These are phyloP conservation scores for Skeletonema marinoi DNA, from an alignment of 108 stramenopile species.

Conservation along the genomic window DNA sequence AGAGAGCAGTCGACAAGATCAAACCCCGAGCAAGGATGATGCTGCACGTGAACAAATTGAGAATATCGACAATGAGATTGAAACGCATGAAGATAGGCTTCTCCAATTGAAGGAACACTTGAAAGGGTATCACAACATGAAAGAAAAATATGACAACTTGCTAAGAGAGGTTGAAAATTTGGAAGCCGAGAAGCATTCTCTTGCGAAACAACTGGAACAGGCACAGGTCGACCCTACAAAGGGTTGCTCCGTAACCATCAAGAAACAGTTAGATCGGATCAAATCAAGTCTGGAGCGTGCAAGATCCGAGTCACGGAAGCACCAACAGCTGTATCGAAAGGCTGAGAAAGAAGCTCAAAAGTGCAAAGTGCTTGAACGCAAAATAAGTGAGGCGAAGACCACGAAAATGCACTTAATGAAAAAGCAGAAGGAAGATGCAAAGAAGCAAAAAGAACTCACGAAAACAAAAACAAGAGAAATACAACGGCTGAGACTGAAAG, in stretches of 20 bases:
- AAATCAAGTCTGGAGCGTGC: constrained; percentile 70
- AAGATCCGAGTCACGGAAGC: constrained; percentile 66
- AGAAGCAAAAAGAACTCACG: constrained; percentile 63
- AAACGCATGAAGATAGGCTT: constrained; percentile 69
- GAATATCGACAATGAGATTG: constrained; percentile 73
- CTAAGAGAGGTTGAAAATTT: constrained; percentile 77
- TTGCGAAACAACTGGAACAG: constrained; percentile 71
- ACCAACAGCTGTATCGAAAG: constrained; percentile 73
- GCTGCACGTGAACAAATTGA: constrained; percentile 68
- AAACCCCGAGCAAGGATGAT: constrained; percentile 65
- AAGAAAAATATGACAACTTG: constrained; percentile 75
- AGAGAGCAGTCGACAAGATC: constrained; percentile 77
- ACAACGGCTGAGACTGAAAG: constrained; percentile 66
- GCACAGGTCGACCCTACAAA: constrained; percentile 68
- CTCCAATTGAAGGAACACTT: constrained; percentile 76
- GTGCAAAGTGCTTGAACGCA: constrained; percentile 74
- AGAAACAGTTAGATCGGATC: constrained; percentile 73
- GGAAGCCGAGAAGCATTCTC: constrained; percentile 71
- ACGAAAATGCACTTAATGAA: constrained; percentile 69
- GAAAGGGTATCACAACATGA: constrained; percentile 80
- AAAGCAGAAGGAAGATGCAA: constrained; percentile 74
- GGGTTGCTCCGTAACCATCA: constrained; percentile 77
- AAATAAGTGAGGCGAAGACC: constrained; percentile 72
- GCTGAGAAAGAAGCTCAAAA: constrained; percentile 79
- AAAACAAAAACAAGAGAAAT: constrained; percentile 83